These are phyloP conservation scores for Aspergillus phoenicis DNA, from an alignment of 2,329 filamentous ascomycete species.

Conservation along the genomic window DNA sequence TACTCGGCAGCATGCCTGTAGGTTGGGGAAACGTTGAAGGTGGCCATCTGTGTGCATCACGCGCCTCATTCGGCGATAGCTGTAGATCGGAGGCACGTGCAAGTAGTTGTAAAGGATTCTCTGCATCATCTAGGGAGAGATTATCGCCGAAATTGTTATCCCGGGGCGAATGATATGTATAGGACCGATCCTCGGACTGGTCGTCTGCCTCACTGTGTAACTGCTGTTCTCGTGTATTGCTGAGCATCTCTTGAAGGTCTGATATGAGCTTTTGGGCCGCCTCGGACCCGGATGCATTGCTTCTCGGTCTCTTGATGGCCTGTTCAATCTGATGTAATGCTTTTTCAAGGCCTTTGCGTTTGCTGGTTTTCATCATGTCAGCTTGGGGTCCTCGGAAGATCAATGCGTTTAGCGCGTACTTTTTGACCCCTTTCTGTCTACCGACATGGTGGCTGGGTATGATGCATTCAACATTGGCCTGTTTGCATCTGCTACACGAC, in stretches of 20 bases:
- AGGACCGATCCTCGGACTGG: slow-evolving; percentile 36
- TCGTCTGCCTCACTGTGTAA: slow-evolving; percentile 29
- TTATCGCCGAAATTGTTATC: slow-evolving; percentile 50
- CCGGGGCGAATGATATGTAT: slow-evolving; percentile 25
- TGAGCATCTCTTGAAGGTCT: slow-evolving; percentile 55
- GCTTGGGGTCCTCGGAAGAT: not conserved
- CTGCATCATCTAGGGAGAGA: slow-evolving; percentile 69
- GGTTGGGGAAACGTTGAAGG: slow-evolving; percentile 40
- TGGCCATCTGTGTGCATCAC: slow-evolving; percentile 27
- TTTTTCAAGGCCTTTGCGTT: slow-evolving; percentile 73
- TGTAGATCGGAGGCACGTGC: slow-evolving; percentile 71
- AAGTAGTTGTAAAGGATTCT: slow-evolving; percentile 73
- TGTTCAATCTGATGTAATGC: slow-evolving; percentile 74
- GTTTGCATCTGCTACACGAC: slow-evolving; percentile 64
- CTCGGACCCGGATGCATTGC: slow-evolving; percentile 46
- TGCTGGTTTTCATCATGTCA: slow-evolving; percentile 52
- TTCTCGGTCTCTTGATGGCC: slow-evolving; percentile 61
- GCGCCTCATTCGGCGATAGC: slow-evolving; percentile 47
- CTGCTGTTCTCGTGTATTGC: slow-evolving; percentile 49
- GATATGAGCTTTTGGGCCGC: slow-evolving; percentile 46
- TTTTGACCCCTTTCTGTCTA: slow-evolving; percentile 75
- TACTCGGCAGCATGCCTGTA: slow-evolving; percentile 35
- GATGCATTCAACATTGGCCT: slow-evolving; percentile 63
- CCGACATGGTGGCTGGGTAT: slow-evolving; percentile 74
- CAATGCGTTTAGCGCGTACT: slow-evolving; percentile 52